Conservation (phyloP, 257 asterid species). For the Agastache rugosa region DNA sequence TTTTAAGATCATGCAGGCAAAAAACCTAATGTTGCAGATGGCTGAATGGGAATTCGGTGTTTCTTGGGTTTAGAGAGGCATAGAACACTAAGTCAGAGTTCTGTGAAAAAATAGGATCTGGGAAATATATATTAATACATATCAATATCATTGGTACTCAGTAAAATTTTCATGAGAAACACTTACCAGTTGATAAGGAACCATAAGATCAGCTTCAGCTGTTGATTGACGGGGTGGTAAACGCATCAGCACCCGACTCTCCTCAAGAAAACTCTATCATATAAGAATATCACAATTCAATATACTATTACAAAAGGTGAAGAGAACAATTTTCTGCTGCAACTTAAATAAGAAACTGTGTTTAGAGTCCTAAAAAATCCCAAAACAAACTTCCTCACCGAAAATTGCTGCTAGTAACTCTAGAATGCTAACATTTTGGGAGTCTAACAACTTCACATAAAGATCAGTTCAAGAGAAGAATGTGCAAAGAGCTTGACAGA, state of each 20-base stretch:
- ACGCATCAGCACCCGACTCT: conserved; percentile 95
- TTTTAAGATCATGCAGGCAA: too few relatives aligned
- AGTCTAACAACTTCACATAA: conserved; percentile 19
- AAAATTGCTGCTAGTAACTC: conserved; percentile 13
- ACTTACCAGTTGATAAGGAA: conserved; percentile 94
- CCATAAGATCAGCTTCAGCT: conserved; percentile 99
- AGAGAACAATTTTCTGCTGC: conserved; percentile 26
- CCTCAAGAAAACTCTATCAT: conserved; percentile 94
- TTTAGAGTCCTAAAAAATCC: not conserved
- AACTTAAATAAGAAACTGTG: conserved; percentile 1
- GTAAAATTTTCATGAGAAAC: conserved; percentile 14
- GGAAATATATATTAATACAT: conserved; percentile 18
- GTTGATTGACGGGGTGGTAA: conserved; percentile 98
- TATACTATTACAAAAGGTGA: conserved; percentile 22
- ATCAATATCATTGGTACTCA: conserved; percentile 21
- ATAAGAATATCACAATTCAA: conserved; percentile 38
- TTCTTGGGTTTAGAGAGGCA: conserved; percentile 17
- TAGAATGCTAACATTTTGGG: conserved; percentile 9
- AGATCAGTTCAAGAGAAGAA: conserved; percentile 14
- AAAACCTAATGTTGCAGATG: not conserved
- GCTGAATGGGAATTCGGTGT: conserved; percentile 8
- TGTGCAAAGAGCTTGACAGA: conserved; percentile 29
- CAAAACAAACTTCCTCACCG: not conserved
- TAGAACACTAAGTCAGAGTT: not conserved
- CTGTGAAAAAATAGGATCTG: not conserved